These are phyloP conservation scores for bread wheat (Triticum aestivum) DNA, from an alignment of 176 grass and related monocot species.

Conservation along the genomic window DNA sequence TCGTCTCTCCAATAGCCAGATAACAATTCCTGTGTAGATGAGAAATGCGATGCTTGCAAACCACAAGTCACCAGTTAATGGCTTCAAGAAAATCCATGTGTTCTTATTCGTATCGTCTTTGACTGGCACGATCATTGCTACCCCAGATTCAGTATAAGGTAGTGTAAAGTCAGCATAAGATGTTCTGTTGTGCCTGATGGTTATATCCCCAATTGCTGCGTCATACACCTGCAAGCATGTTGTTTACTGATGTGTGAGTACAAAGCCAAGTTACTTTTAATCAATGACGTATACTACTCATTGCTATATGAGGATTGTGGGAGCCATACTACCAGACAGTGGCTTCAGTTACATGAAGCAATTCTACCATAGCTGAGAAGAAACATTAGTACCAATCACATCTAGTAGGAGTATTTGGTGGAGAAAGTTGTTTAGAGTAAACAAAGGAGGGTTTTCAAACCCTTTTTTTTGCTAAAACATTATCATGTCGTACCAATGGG, in stretches of 20 bases:
- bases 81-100: conserved; percentile 58
- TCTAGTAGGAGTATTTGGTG: background rate
- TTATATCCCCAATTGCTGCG: conserved; percentile 49
- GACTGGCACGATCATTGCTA: conserved; percentile 56
- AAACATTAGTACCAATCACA: background rate
- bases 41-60: conserved; percentile 48
- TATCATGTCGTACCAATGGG: background rate
- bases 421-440: background rate
- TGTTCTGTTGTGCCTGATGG: conserved; percentile 53
- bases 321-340: background rate
- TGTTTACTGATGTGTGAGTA: background rate
- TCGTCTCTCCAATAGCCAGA: conserved; percentile 37
- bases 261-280: background rate
- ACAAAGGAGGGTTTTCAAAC: background rate
- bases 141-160: conserved; percentile 48
- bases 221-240: conserved; percentile 38
- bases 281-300: background rate
- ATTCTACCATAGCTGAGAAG: background rate
- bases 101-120: conserved; percentile 28
- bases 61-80: conserved; percentile 53
- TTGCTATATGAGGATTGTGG: background rate
- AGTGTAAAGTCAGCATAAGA: conserved; percentile 47
- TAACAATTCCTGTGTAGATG: conserved; percentile 41
- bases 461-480: background rate
- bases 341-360: background rate